phyloP scores from a whole-genome alignment of 2,329 filamentous ascomycete genomes.

The Tolypocladium sp. region DNA sequence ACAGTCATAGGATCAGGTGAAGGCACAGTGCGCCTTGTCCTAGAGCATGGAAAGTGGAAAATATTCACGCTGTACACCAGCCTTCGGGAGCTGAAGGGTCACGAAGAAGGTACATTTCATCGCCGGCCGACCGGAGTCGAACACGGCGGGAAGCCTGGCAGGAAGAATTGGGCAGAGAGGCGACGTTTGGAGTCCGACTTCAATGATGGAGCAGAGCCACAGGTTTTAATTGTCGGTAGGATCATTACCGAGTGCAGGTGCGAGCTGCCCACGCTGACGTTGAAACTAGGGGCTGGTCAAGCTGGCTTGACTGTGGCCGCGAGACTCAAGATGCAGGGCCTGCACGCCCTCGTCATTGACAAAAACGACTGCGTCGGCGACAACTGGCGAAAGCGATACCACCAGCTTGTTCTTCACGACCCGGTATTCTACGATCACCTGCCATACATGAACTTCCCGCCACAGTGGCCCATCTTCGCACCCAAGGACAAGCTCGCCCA shows the following conservation, averaged over 20 bases:
- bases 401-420: conserved; percentile 59
- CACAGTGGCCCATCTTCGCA: conserved; percentile 60
- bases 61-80: conserved; percentile 55
- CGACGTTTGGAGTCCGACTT: conserved; percentile 39
- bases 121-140: conserved; percentile 45
- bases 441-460: conserved; percentile 56
- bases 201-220: conserved; percentile 36
- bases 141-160: conserved; percentile 40
- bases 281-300: conserved; percentile 45
- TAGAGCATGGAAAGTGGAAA: conserved; percentile 42
- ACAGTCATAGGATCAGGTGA: conserved; percentile 44
- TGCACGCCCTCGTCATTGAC: conserved; percentile 50
- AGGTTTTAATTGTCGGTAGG: conserved; percentile 52
- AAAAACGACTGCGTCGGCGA: conserved; percentile 49
- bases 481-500: conserved; percentile 64
- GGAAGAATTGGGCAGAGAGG: conserved; percentile 53
- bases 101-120: conserved; percentile 37
- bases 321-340: conserved; percentile 48
- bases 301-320: conserved; percentile 48
- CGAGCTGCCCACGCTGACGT: not conserved
- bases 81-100: conserved; percentile 42
- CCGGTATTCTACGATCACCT: conserved; percentile 54
- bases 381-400: conserved; percentile 55
- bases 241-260: not conserved
- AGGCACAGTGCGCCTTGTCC: conserved; percentile 45